Base-by-base conservation (phyloP, 2,329 filamentous ascomycete genomes). In the Phyllosticta ampelicida region DNA sequence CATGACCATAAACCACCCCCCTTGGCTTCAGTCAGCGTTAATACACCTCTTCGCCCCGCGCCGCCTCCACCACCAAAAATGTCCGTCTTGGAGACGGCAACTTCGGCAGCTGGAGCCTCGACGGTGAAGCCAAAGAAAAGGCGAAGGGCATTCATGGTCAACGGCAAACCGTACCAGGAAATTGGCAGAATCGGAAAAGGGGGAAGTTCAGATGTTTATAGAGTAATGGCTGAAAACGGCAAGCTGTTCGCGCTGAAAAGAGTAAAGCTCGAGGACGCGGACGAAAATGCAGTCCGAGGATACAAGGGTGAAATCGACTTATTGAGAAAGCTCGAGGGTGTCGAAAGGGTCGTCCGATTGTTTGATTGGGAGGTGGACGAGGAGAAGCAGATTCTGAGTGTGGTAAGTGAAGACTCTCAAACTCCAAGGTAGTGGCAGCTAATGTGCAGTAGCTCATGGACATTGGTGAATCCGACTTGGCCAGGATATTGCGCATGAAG, bases 221-320 rank as follows among this genome's bases (percentile, higher is more conserved):
- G 90, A 51, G 94, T 99, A 30, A 95, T 95, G 78, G 92, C 94
- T 0, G 94, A 99, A 71, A 97, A 96, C 68, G 91, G 90, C 67
- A 95, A 91, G 70, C 89, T 96, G 73, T 91, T 96, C 72, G 94
- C 94, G 0, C 75, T 99, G 63, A 99, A 99, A 75, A 82, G 90
- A 53, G 94, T 99, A 21, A 89, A 92, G 55, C 79, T 97, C 8
- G 90, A 95, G 67, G 87, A 92, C 65, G 88, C 90, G 26, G 92
- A 99, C 67, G 89, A 94, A 63, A 77, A 80, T 21, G 89, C 89
- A 0, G 83, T 99, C 55, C 81, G 83, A 60, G 92, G 92, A 0
- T 97, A 89, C 76, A 94, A 95, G 71, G 92, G 92, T 57, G 94
- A 99, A 71, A 99, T 99, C 60, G 91, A 96, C 65, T 78, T 99